Percentiles rank a stretch among this genome's conserved stretches.
Evolutionary conservation across 2,329 filamentous ascomycete species (phyloP).

Genomic region (Cercospora sp.): DNA sequence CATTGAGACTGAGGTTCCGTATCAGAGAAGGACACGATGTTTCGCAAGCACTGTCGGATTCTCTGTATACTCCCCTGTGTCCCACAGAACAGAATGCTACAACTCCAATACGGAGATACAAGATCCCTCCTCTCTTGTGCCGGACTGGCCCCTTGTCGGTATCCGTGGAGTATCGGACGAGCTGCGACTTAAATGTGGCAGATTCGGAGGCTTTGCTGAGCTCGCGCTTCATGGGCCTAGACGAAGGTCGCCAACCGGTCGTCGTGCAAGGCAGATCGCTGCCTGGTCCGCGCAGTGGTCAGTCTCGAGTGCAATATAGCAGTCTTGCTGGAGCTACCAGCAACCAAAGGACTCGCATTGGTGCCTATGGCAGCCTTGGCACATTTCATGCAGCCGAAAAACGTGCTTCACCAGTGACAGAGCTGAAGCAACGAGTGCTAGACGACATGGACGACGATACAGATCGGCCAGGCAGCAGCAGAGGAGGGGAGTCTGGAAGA

Average conservation of each 20-base stretch:
- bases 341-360: conserved; percentile 26
- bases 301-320: conserved; percentile 33
- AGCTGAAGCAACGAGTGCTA: conserved; percentile 30
- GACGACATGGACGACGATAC: conserved; percentile 24
- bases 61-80: conserved; percentile 69
- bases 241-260: conserved; percentile 54
- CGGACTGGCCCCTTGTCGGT: conserved; percentile 82
- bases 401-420: conserved; percentile 34
- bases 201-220: conserved; percentile 88
- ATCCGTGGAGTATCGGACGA: conserved; percentile 78
- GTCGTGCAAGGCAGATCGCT: conserved; percentile 30
- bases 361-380: conserved; percentile 38
- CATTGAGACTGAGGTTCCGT: conserved; percentile 75
- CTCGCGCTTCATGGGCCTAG: conserved; percentile 88
- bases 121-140: conserved; percentile 81
- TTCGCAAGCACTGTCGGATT: conserved; percentile 59
- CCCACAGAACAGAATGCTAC: conserved; percentile 55
- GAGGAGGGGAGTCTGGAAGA: conserved; percentile 11
- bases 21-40: conserved; percentile 62
- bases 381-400: conserved; percentile 36
- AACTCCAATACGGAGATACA: conserved; percentile 66
- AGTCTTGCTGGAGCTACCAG: conserved; percentile 24
- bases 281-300: conserved; percentile 51
- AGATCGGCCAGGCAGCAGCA: conserved; percentile 10
- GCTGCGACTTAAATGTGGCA: conserved; percentile 87